Evolutionary conservation across 2,329 filamentous ascomycete genomes (phyloP), one percentile per base, ranked within the genome.

Genomic region (Trichothecium sympodiale): DNA sequence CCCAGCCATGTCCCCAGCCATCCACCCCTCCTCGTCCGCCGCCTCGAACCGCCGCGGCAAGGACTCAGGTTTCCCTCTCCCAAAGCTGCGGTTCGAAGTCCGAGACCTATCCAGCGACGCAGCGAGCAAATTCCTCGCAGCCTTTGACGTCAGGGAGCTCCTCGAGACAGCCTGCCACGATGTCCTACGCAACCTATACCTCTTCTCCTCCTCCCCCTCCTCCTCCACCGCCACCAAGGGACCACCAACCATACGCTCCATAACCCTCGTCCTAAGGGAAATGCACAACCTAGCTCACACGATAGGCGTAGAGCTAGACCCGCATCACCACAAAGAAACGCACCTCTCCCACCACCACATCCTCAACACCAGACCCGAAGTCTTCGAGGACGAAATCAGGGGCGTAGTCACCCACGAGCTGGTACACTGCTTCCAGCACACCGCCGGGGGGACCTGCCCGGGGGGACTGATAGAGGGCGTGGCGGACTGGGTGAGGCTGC

Each of bases 201-300:
- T 25, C 20, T 10, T 10, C 20, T 10, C 20, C 20, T 47, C 51
- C 31, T 57, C 60, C n/a, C 61, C 64, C 33, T 45, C 49, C 4
- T 55, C 59, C 41, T 50, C 54, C 17, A 53, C 55, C 31, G 65
- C 64, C 26, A 60, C 59, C 35, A 10, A 6, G 20, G 20, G 6
- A 25, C 6, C 20, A 25, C 66, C 74, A n/a, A 91, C 85, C 8
- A 25, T 25, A 6, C 81, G 86, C 41, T 93, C 85, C 35, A 77
- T 96, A 14, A 95, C 88, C 0, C 61, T 96, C 26, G 69, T 94
- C 40, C 65, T 96, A 4, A 76, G 83, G 20, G 67, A 77, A 44
- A 87, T 94, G 74, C 66, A 63, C 33, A 89, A 89, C 34, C 84
- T 96, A 4, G 89, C 89, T 15, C 94, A 95, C 62, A 95, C 89